Evolutionary conservation across 192 early-diverging fungal genomes (phyloP).

Genomic region (Linnemannia schmuckeri): DNA sequence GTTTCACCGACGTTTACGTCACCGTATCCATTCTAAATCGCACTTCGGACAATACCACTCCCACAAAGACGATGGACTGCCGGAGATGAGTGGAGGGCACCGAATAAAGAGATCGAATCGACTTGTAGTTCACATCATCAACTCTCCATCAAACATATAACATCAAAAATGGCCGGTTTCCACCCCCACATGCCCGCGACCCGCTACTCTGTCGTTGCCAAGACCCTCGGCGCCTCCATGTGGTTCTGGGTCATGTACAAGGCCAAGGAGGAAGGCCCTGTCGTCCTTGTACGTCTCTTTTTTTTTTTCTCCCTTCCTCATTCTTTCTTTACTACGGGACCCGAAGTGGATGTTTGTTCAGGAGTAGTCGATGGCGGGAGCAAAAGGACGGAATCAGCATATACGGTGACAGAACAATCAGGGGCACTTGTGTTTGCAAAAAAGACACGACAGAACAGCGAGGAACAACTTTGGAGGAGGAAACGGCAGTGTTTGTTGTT

Average conservation of each 20-base stretch:
- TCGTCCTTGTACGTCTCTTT: constrained; percentile 72
- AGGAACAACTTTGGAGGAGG: too few species aligned
- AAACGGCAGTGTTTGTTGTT: too few species aligned
- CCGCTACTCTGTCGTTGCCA: constrained; percentile 70
- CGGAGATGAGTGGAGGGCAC: neutral
- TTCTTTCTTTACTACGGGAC: neutral
- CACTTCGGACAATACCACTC: neutral
- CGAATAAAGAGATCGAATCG: neutral
- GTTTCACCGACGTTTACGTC: too few species aligned
- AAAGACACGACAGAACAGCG: too few species aligned
- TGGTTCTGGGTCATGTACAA: constrained; percentile 92
- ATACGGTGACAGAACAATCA: too few species aligned
- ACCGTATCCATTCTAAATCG: neutral
- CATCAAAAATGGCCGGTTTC: constrained; percentile 65
- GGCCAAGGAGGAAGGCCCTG: constrained; percentile 79
- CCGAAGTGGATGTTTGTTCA: neutral
- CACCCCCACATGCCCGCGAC: constrained; percentile 64
- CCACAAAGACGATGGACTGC: neutral
- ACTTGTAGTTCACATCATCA: constrained; percentile 24
- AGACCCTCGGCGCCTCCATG: constrained; percentile 78
- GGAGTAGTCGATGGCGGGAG: neutral
- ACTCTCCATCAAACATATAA: constrained; percentile 27
- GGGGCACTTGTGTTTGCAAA: too few species aligned
- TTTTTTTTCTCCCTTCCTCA: neutral
- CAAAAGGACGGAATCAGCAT: too few species aligned